Conservation (phyloP, 2,329 filamentous ascomycete genomes). For the Pestalotiopsis sp. region DNA sequence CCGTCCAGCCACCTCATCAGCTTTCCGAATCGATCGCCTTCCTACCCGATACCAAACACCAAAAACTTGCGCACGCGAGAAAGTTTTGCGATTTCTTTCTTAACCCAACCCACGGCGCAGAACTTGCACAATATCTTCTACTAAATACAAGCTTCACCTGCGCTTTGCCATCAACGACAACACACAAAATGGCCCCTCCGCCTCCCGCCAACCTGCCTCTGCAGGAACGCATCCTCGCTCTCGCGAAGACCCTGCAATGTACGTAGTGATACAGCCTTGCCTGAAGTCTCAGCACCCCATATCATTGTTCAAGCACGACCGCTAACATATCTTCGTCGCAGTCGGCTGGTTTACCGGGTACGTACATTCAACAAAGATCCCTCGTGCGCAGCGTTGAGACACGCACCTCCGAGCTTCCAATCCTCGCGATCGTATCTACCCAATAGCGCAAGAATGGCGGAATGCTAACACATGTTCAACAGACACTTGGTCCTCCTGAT, state of each 20-base stretch:
- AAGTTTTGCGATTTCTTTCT: not conserved
- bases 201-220: slow-evolving; percentile 71
- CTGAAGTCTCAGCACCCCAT: slow-evolving; percentile 23
- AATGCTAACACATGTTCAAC: slow-evolving; percentile 19
- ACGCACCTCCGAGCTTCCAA: not conserved
- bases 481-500: slow-evolving; percentile 88
- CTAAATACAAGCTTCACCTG: slow-evolving; percentile 14
- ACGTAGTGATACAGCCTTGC: slow-evolving; percentile 39
- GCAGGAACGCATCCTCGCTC: slow-evolving; percentile 71
- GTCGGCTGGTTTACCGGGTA: slow-evolving; percentile 85
- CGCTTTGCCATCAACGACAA: not conserved
- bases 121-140: not conserved
- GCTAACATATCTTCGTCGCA: slow-evolving; percentile 42
- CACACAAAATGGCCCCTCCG: slow-evolving; percentile 68
- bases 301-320: slow-evolving; percentile 13
- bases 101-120: not conserved
- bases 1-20: slow-evolving; percentile 17
- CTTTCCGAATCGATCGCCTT: slow-evolving; percentile 4
- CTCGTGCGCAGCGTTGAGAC: not conserved
- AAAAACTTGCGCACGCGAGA: not conserved
- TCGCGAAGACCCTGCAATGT: slow-evolving; percentile 94
- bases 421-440: too few species aligned
- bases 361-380: slow-evolving; percentile 37
- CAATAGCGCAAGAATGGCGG: not conserved
- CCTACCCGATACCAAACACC: slow-evolving; percentile 3